phyloP scores from a whole-genome alignment of 163 green algal species.

The Scenedesmus sp. region DNA sequence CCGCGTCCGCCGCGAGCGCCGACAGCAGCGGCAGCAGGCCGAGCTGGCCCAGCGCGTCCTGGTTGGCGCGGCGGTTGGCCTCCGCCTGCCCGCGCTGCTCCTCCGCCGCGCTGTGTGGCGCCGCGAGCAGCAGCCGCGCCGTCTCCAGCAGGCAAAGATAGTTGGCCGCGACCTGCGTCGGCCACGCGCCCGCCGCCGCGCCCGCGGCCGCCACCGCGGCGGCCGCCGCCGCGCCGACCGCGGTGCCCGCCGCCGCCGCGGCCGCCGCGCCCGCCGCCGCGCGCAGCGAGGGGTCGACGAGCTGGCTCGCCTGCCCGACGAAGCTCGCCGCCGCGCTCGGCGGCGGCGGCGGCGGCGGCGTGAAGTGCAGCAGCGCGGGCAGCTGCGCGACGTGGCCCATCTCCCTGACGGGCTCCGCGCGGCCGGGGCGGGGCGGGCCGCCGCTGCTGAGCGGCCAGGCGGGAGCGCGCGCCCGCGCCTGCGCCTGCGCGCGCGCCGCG shows the following conservation, averaged over 20 bases:
- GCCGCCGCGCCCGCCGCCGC: conserved; percentile 42
- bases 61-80: conserved; percentile 57
- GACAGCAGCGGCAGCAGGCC: conserved; percentile 61
- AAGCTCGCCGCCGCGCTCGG: conserved; percentile 7
- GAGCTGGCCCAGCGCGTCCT: conserved; percentile 58
- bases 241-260: neutral
- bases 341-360: conserved; percentile 3
- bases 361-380: conserved; percentile 53
- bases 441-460: neutral
- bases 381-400: conserved; percentile 60
- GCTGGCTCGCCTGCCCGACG: conserved; percentile 8
- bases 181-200: conserved; percentile 14
- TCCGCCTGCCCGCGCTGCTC: conserved; percentile 44
- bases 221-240: conserved; percentile 17
- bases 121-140: conserved; percentile 68
- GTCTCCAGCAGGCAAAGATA: conserved; percentile 77
- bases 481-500: neutral
- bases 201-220: conserved; percentile 32
- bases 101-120: neutral
- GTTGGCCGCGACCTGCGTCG: conserved; percentile 74
- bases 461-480: neutral
- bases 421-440: neutral
- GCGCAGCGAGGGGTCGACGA: conserved; percentile 5
- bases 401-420: conserved; percentile 50
- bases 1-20: conserved; percentile 47